Evolutionary conservation across 805 yeast genomes (phyloP).

Genomic region (Candida vartiovaarae): DNA sequence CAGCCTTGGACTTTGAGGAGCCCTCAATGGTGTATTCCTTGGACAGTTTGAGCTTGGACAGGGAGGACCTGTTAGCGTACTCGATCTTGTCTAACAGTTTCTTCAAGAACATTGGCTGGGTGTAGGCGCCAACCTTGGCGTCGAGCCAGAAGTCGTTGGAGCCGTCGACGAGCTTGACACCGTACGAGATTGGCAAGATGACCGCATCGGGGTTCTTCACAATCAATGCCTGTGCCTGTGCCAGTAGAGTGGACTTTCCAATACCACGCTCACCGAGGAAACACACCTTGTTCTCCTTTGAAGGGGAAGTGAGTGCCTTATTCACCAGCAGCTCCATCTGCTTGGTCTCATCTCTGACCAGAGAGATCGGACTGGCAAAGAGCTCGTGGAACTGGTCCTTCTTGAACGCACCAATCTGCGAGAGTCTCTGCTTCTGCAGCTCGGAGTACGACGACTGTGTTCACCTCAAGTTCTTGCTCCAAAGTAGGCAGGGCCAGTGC

Average conservation of each 20-base stretch:
- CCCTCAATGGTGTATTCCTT: conserved; percentile 28
- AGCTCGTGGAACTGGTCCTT: conserved; percentile 64
- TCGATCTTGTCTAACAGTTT: conserved; percentile 47
- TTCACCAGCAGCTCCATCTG: conserved; percentile 34
- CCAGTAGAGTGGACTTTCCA: conserved; percentile 69
- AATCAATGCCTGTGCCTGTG: conserved; percentile 63
- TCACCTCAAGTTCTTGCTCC: conserved; percentile 11
- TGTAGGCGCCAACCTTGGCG: conserved; percentile 40
- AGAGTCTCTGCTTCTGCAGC: conserved; percentile 34
- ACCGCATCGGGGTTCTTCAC: conserved; percentile 34
- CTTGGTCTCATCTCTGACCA: conserved; percentile 45
- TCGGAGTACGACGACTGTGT: conserved; percentile 35
- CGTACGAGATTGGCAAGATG: conserved; percentile 57
- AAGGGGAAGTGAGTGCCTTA: conserved; percentile 23
- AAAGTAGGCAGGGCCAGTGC: conserved; percentile 17
- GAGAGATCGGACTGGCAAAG: conserved; percentile 50
- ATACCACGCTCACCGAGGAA: conserved; percentile 67
- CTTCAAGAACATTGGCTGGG: conserved; percentile 74
- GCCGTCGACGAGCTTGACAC: conserved; percentile 62
- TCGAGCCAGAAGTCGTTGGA: conserved; percentile 59
- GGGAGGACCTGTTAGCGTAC: conserved; percentile 35
- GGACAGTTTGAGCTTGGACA: conserved; percentile 29
- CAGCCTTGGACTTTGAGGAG: conserved; percentile 27
- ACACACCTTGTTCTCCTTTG: conserved; percentile 42
- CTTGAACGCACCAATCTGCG: conserved; percentile 55